A percentile compares a stretch with the other conserved stretches of the same genome.
These are phyloP conservation scores for Nectriaceae sp. DNA, from an alignment of 2,329 filamentous ascomycete genomes.

Conservation along the genomic window DNA sequence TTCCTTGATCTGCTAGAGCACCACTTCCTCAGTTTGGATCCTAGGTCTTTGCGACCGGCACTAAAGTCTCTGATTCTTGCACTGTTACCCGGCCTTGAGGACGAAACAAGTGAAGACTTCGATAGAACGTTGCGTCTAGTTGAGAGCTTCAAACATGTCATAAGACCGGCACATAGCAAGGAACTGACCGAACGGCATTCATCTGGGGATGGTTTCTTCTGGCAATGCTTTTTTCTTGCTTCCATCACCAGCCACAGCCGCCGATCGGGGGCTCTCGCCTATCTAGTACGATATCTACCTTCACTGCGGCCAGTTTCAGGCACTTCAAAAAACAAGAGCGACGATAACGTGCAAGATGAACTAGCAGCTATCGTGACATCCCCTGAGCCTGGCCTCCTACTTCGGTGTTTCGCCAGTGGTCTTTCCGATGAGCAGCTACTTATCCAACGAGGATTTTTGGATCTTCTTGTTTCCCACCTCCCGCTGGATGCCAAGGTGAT, in stretches of 20 bases:
- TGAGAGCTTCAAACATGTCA: conserved; percentile 72
- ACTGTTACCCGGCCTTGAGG: conserved; percentile 88
- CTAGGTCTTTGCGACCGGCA: conserved; percentile 75
- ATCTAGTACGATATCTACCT: conserved; percentile 77
- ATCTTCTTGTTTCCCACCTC: conserved; percentile 86
- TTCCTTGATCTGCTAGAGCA: conserved; percentile 84
- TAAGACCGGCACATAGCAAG: conserved; percentile 57
- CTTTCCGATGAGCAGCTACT: conserved; percentile 84
- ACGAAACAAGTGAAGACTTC: conserved; percentile 97
- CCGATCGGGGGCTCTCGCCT: conserved; percentile 84
- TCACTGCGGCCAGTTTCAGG: conserved; percentile 23
- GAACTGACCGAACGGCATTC: conserved; percentile 54
- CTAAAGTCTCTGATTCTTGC: conserved; percentile 88
- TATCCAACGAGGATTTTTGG: conserved; percentile 91
- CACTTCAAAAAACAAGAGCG: conserved; percentile 11
- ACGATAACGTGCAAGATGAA: conserved; percentile 45
- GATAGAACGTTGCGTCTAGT: conserved; percentile 80
- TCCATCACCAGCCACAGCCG: conserved; percentile 87
- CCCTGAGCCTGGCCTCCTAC: conserved; percentile 86
- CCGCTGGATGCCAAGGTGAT: conserved; percentile 82
- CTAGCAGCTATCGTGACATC: conserved; percentile 71
- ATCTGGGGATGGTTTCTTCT: conserved; percentile 84
- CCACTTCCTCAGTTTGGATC: conserved; percentile 73
- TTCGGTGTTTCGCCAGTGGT: conserved; percentile 90
- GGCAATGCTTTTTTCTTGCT: conserved; percentile 96